Percentiles rank a stretch among this genome's conserved stretches.
These are phyloP conservation scores for Nakazawaea siamensis DNA, from an alignment of 805 yeast species.

Conservation along the genomic window DNA sequence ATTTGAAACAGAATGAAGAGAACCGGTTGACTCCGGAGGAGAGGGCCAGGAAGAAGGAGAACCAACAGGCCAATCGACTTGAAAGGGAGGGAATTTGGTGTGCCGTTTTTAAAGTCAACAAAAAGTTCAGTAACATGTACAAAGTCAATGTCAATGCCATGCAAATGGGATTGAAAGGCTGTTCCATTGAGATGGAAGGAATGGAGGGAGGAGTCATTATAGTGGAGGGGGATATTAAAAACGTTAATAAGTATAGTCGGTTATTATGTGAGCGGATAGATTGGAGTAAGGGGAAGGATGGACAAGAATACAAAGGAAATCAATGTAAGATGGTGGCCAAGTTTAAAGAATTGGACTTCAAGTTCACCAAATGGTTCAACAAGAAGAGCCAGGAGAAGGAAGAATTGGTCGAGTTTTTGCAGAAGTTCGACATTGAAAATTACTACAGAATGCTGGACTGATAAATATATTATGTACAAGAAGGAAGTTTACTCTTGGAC, in stretches of 20 bases:
- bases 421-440: constrained; percentile 44
- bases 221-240: constrained; percentile 66
- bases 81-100: constrained; percentile 39
- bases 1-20: constrained; percentile 49
- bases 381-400: constrained; percentile 43
- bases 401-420: constrained; percentile 40
- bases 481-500: constrained; percentile 50
- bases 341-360: constrained; percentile 47
- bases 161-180: constrained; percentile 61
- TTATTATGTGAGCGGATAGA: constrained; percentile 53
- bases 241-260: constrained; percentile 53
- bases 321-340: constrained; percentile 55
- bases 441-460: too few relatives aligned
- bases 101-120: constrained; percentile 50
- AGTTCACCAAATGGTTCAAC: constrained; percentile 65
- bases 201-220: constrained; percentile 46
- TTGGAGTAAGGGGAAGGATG: constrained; percentile 52
- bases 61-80: constrained; percentile 40
- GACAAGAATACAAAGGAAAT: constrained; percentile 14
- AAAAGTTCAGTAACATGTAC: constrained; percentile 47
- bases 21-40: constrained; percentile 58
- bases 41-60: constrained; percentile 37
- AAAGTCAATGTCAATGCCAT: constrained; percentile 78
- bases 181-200: constrained; percentile 35
- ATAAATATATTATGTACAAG: too few relatives aligned